Evolutionary conservation across 768 basidiomycete genomes (phyloP).

Genomic region (Lactifluus piperatus): DNA sequence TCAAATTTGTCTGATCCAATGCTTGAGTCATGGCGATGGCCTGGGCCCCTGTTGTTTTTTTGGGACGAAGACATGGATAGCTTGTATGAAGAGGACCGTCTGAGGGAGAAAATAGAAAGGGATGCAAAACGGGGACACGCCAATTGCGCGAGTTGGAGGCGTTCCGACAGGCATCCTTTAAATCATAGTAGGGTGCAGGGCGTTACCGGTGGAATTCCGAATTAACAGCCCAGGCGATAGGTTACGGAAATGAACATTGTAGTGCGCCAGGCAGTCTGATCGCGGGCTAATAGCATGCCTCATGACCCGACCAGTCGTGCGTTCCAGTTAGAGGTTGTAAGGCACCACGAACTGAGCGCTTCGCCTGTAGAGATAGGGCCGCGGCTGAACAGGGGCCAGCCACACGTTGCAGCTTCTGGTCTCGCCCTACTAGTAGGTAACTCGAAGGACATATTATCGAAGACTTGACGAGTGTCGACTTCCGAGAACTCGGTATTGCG

Average conservation of each 20-base stretch:
- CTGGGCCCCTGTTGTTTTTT: neutral
- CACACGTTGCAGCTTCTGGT: neutral
- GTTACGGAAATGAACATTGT: neutral
- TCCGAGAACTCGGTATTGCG: neutral
- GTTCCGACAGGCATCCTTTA: neutral
- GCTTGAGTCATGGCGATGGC: conserved; percentile 2
- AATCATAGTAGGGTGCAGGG: neutral
- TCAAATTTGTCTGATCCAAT: neutral
- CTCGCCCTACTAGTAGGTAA: neutral
- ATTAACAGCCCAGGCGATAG: neutral
- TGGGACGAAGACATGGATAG: conserved; percentile 3
- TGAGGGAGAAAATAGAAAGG: neutral
- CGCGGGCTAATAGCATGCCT: neutral
- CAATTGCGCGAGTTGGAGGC: neutral
- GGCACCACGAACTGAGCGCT: neutral
- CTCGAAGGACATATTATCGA: neutral
- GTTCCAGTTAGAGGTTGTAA: neutral
- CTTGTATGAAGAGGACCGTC: neutral
- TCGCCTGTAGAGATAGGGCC: neutral
- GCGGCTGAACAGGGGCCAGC: neutral
- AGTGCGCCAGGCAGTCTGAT: too few relatives aligned
- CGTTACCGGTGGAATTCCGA: neutral
- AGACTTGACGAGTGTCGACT: neutral
- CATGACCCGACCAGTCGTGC: neutral
- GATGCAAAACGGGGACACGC: neutral